A percentile compares a stretch with the other conserved stretches of the same genome.
Evolutionary conservation across 345 rosid genomes (phyloP).

Genomic region (Heritiera fomes): DNA sequence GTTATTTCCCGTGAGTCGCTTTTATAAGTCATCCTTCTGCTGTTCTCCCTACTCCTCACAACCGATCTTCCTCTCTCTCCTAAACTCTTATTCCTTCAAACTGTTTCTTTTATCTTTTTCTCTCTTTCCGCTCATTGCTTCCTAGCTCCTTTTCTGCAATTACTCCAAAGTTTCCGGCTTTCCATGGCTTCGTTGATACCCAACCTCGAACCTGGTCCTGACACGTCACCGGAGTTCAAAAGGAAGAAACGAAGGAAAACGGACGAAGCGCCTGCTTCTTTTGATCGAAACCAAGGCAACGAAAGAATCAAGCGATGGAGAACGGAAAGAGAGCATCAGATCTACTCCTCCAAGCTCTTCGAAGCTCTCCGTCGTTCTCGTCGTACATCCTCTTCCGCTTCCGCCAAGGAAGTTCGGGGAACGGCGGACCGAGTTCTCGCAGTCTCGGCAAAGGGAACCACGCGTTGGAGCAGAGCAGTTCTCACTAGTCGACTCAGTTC

Average conservation of each 20-base stretch:
- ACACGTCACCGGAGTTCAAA: conserved; percentile 36
- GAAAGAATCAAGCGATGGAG: conserved; percentile 54
- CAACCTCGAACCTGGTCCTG: conserved; percentile 29
- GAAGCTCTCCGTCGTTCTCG: conserved; percentile 61
- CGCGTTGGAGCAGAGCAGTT: conserved; percentile 41
- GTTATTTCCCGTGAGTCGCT: too few relatives aligned
- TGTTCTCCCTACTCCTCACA: background rate
- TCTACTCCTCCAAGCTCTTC: conserved; percentile 65
- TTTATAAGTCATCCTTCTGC: background rate
- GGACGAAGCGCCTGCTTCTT: conserved; percentile 4
- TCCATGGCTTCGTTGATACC: conserved; percentile 34
- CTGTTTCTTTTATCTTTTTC: too few relatives aligned
- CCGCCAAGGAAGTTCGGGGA: conserved; percentile 33
- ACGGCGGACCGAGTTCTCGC: conserved; percentile 57
- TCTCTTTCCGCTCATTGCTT: background rate
- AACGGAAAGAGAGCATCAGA: conserved; percentile 56
- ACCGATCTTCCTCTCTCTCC: background rate
- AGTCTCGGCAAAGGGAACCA: conserved; percentile 20
- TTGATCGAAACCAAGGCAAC: conserved; percentile 28
- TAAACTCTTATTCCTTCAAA: background rate
- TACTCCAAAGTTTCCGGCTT: background rate
- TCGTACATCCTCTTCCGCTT: conserved; percentile 20
- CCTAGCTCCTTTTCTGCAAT: background rate
- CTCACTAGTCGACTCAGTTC: conserved; percentile 61
- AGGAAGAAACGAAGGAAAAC: conserved; percentile 54